Conservation (phyloP, 345 rosid species). For the Mercurialis annua region DNA sequence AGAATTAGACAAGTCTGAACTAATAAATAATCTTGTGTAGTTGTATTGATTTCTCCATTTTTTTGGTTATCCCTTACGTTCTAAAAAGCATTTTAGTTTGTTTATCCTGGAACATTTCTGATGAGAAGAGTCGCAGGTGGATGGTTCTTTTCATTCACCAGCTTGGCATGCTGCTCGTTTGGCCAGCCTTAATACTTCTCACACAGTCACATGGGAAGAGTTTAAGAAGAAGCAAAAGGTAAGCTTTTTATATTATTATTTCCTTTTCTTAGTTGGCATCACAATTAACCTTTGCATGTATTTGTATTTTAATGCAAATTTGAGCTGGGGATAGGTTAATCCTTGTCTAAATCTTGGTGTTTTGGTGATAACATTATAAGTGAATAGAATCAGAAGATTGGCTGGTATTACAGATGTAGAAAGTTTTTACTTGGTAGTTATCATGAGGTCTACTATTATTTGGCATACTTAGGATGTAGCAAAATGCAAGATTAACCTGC, state of each 20-base stretch:
- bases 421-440: not conserved
- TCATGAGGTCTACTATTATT: not conserved
- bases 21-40: not conserved
- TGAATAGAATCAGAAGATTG: not conserved
- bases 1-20: not conserved
- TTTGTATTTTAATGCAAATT: not conserved
- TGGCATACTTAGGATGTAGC: not conserved
- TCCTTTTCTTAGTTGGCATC: not conserved
- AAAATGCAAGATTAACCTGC: not conserved
- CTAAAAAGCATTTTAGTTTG: not conserved
- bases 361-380: not conserved
- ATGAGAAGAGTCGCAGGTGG: constrained; percentile 99
- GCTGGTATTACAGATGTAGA: not conserved
- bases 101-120: constrained; percentile 60
- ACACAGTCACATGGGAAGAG: constrained; percentile 94
- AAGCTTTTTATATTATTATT: constrained; percentile 8
- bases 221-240: constrained; percentile 90
- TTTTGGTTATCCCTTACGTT: not conserved
- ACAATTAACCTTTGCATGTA: not conserved
- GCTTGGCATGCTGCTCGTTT: constrained; percentile 99
- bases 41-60: not conserved
- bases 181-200: constrained; percentile 94
- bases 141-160: constrained; percentile 99
- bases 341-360: not conserved
- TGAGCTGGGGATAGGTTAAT: not conserved